These are phyloP conservation scores for Rhizopogon sp. DNA, from an alignment of 768 basidiomycete species.

Conservation along the genomic window DNA sequence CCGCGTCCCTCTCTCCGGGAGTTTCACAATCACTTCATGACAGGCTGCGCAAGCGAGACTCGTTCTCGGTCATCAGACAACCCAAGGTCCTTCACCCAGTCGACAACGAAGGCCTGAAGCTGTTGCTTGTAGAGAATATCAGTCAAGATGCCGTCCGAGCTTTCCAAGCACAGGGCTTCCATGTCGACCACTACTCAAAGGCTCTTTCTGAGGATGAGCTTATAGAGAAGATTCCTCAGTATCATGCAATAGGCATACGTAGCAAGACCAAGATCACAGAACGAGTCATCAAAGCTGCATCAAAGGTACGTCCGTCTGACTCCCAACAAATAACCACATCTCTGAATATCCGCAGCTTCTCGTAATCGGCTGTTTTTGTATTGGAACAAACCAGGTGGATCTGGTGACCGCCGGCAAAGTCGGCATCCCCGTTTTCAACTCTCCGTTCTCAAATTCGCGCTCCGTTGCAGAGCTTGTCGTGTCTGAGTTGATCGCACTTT, in stretches of 20 bases:
- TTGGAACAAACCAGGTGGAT: slow-evolving; percentile 98
- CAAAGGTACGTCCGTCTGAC: slow-evolving; percentile 52
- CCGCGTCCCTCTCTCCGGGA: slow-evolving; percentile 50
- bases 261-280: slow-evolving; percentile 97
- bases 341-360: slow-evolving; percentile 57
- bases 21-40: slow-evolving; percentile 38
- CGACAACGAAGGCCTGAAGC: slow-evolving; percentile 73
- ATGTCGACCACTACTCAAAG: slow-evolving; percentile 83
- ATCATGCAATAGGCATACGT: slow-evolving; percentile 95
- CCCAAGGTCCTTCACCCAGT: slow-evolving; percentile 76
- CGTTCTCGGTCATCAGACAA: slow-evolving; percentile 35
- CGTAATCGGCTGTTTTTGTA: slow-evolving; percentile 98
- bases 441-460: slow-evolving; percentile 97
- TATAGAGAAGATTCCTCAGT: slow-evolving; percentile 70
- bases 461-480: slow-evolving; percentile 98
- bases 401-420: slow-evolving; percentile 74
- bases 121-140: slow-evolving; percentile 94
- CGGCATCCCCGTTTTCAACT: slow-evolving; percentile 98
- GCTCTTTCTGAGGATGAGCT: slow-evolving; percentile 95
- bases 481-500: slow-evolving; percentile 88
- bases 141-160: slow-evolving; percentile 81
- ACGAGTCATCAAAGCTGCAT: slow-evolving; percentile 79
- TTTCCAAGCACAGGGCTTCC: slow-evolving; percentile 80
- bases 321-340: neutral
- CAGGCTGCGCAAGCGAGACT: slow-evolving; percentile 36